Evolutionary conservation across 306 rosid species (phyloP), one percentile per base, ranked within the genome.

Genomic region (Astragalus membranaceus): DNA sequence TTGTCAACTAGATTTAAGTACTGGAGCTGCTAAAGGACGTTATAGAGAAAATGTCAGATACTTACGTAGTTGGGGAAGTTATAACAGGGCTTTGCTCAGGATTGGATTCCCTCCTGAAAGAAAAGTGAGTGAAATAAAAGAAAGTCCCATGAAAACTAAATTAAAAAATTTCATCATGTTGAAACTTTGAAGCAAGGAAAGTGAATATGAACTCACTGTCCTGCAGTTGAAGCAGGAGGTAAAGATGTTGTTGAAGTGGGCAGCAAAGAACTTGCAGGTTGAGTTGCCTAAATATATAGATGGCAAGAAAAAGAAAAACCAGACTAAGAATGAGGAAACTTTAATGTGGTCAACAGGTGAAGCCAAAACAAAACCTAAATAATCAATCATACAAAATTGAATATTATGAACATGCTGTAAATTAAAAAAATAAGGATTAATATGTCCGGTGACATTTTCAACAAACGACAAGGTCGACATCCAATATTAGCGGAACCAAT

Each of bases 161-260:
- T 39, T 46, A 60, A 41, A 57, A 50, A 7, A 52, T 20, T 67
- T 32, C 47, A 74, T 33, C 7, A 1, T 13, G 53, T 47, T 10
- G 65, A 79, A 44, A 67, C 53, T 60, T 51, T 8, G 48, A 47
- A 39, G 13, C 67, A 42, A n/a, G 23, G 44, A 71, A 48, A 16
- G 29, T 32, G 39, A 67, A 81, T 54, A n/a, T 51, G 69, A 79
- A 88, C 95, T 79, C 79, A 89, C 96, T 23, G 82, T 53, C 61
- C 80, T 6, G 64, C 75, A 52, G 75, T 64, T n/a, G 76, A 17
- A 26, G 80, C 51, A 35, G 80, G 89, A 72, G 82, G 77, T 54
- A 79, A 83, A 66, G 90, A 13, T 44, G 75, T 10, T 6, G 79
- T 20, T 3, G 80, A 14, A 7, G 81, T 35, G 50, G 86, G 85